Percentiles rank a stretch among this genome's conserved stretches.
Conservation (phyloP, 306 rosid species). For the Alnus glutinosa region DNA sequence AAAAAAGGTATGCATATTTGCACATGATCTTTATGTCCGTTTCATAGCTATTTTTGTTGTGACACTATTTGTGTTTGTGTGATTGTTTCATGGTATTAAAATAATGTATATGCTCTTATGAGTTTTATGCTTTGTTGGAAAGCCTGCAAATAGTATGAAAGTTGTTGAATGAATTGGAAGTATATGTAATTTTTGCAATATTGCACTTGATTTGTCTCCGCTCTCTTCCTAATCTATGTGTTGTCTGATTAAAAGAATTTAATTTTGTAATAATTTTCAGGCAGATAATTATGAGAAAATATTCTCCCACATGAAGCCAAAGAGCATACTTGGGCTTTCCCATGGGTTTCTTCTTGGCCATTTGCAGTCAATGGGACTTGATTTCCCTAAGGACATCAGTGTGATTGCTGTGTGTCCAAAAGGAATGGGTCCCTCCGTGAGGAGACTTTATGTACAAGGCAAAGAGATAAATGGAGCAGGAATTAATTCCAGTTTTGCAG, state of each 20-base stretch:
- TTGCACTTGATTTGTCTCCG: background rate
- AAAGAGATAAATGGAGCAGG: constrained; percentile 98
- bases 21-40: background rate
- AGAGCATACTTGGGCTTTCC: constrained; percentile 93
- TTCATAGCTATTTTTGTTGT: background rate
- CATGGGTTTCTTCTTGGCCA: constrained; percentile 99
- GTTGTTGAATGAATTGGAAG: background rate
- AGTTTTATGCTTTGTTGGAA: background rate
- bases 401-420: constrained; percentile 98
- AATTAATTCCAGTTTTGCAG: constrained; percentile 92
- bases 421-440: constrained; percentile 99
- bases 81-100: background rate
- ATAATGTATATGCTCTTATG: background rate
- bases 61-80: background rate
- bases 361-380: constrained; percentile 82
- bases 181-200: background rate
- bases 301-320: constrained; percentile 89
- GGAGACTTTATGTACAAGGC: constrained; percentile 97
- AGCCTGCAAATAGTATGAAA: background rate
- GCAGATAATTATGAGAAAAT: constrained; percentile 86
- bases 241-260: background rate
- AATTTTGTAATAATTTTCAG: constrained; percentile 43
- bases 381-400: constrained; percentile 84
- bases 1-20: background rate
- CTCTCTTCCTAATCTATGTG: background rate